A percentile compares a stretch with the other conserved stretches of the same genome.
phyloP scores from a whole-genome alignment of 2,329 filamentous ascomycete genomes.

The Aspergillus eucalypticola region DNA sequence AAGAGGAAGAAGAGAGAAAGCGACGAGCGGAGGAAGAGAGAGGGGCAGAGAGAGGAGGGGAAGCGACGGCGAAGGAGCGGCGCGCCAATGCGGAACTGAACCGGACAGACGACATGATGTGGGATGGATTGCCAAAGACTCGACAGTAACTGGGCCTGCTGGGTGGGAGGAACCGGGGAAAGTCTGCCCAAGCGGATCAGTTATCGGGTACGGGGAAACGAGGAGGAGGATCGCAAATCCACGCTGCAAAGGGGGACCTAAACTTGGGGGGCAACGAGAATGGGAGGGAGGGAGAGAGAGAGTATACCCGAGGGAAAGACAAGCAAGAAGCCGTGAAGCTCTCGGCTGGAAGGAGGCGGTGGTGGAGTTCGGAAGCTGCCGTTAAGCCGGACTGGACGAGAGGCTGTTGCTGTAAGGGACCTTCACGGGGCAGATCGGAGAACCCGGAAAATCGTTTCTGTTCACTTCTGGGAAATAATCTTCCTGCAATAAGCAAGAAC shows the following conservation, averaged over 20 bases:
- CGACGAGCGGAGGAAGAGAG: conserved; percentile 24
- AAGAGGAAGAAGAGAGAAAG: conserved; percentile 26
- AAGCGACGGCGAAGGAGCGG: conserved; percentile 32
- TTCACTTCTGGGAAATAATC: conserved; percentile 10
- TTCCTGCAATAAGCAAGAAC: conserved; percentile 9
- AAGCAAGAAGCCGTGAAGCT: conserved; percentile 4
- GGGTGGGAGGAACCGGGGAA: conserved; percentile 13
- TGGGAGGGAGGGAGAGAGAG: background rate
- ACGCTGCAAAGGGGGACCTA: conserved; percentile 13
- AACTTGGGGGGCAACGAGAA: too few species aligned
- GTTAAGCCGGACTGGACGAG: conserved; percentile 13
- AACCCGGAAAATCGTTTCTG: conserved; percentile 21
- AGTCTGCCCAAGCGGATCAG: conserved; percentile 11
- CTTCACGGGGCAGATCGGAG: conserved; percentile 25
- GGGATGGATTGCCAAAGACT: conserved; percentile 12
- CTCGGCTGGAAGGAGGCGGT: conserved; percentile 39
- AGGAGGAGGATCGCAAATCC: conserved; percentile 12
- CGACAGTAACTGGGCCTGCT: background rate
- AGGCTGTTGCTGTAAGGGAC: conserved; percentile 1
- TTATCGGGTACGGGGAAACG: conserved; percentile 12
- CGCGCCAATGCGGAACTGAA: conserved; percentile 43
- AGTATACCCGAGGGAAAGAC: conserved; percentile 33
- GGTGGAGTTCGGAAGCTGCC: conserved; percentile 29
- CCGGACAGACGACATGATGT: conserved; percentile 40
- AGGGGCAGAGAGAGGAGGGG: conserved; percentile 31